Evolutionary conservation across 306 rosid species (phyloP), one percentile per base, ranked within the genome.

Genomic region (Erythrophleum fordii): DNA sequence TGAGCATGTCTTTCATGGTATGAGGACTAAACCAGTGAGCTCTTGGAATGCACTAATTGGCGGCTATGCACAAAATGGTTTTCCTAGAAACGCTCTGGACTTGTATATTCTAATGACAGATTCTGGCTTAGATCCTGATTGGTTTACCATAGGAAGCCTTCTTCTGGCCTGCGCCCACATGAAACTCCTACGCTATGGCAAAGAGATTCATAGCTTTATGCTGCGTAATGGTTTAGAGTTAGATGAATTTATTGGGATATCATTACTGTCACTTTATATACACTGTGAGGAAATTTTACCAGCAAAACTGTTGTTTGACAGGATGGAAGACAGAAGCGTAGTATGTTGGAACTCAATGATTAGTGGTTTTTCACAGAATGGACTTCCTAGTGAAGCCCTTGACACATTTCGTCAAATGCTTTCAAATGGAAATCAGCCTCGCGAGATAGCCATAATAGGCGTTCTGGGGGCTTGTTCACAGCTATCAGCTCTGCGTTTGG

Each of bases 41-140:
- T 85, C 97, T 58, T 94, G 97, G 96, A 94, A 94, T 68, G 97
- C 98, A 14, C 35, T 94, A 65, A 90, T 90, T 51, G 91, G 94
- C 1, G 93, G 87, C 25, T 81, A 46, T 74, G 92, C 90, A 0
- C 97, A 90, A 82, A 94, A 94, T 83, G 96, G 96, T 51, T 86
- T 88, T 84, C 93, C 97, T 28, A 13, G 66, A 68, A 87, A 76
- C 69, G 96, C 97, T 74, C 88, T 92, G 41, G 93, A 88, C 37
- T 83, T 88, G 44, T 94, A 85, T 77, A 73, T 84, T 86, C 56
- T 78, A 83, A 94, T 92, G 98, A 77, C 66, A 45, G 69, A 72
- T 76, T 85, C 84, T 58, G 96, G 96, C 62, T 25, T 85, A 53
- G 65, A 58, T 81, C 93, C 91, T 55, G 94, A 94, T 69, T 41